Percentiles rank a stretch among this genome's conserved stretches.
These are phyloP conservation scores for Paecilomyces sp. DNA, from an alignment of 2,329 filamentous ascomycete species.

Conservation along the genomic window DNA sequence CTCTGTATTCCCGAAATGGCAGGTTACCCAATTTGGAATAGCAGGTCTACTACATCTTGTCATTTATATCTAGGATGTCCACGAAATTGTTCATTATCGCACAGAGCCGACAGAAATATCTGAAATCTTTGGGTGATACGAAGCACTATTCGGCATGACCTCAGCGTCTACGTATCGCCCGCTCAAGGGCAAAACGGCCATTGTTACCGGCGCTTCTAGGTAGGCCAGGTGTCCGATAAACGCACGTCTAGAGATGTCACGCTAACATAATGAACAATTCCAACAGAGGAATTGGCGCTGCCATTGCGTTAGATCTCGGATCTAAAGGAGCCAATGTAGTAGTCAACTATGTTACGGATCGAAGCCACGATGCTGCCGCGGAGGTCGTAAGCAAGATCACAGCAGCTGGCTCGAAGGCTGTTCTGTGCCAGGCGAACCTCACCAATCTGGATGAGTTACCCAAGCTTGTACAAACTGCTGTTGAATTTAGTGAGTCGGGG, in stretches of 20 bases:
- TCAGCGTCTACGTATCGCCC: no score
- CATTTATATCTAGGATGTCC: no score
- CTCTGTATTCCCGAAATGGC: no score
- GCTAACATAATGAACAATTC: neutral
- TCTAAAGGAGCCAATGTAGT: constrained; percentile 59
- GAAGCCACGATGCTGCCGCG: neutral
- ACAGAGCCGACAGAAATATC: no score
- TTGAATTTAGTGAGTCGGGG: constrained; percentile 6
- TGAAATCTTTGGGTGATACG: no score
- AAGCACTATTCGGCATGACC: no score
- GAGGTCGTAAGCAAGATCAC: constrained; percentile 1
- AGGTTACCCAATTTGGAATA: no score
- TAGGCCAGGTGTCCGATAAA: neutral
- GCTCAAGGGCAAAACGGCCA: constrained; percentile 18
- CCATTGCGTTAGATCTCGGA: constrained; percentile 60
- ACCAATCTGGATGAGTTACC: constrained; percentile 6
- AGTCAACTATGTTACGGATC: constrained; percentile 50
- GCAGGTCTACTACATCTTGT: no score
- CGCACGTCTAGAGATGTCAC: neutral
- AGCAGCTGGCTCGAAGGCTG: constrained; percentile 5
- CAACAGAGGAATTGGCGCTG: constrained; percentile 56
- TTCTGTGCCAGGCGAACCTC: constrained; percentile 7
- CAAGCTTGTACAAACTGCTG: constrained; percentile 5
- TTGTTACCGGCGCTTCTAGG: constrained; percentile 33
- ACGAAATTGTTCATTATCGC: no score